phyloP scores from a whole-genome alignment of 306 rosid species.

The Vicia faba region DNA sequence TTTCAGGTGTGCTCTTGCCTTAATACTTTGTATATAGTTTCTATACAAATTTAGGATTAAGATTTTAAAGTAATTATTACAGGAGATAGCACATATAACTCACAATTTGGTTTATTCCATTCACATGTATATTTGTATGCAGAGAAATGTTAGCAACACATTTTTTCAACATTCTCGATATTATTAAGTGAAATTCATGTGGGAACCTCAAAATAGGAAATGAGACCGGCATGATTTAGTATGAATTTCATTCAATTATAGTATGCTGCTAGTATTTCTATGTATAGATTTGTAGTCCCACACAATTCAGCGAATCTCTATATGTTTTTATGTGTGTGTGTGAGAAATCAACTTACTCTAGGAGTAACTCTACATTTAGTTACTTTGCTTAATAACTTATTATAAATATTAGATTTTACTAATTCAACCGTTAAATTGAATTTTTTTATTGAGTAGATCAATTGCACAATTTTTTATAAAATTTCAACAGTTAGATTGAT shows the following conservation, averaged over 20 bases:
- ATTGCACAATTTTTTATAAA: no score
- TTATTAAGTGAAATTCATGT: background rate
- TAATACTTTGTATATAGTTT: conserved; percentile 19
- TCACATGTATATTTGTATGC: conserved; percentile 16
- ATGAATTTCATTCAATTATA: background rate
- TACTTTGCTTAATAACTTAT: no score
- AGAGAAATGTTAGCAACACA: background rate
- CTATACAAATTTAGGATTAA: background rate
- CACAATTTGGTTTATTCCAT: conserved; percentile 21
- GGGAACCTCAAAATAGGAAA: conserved; percentile 3
- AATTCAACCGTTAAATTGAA: no score
- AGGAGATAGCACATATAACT: conserved; percentile 17
- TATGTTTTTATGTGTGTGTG: background rate
- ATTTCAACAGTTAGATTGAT: no score
- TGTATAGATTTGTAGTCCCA: background rate
- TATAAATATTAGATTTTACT: no score
- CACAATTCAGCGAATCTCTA: background rate
- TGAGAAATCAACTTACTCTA: no score
- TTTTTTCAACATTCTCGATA: background rate
- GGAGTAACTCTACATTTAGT: no score
- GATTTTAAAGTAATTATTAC: conserved; percentile 1
- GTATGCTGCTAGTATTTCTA: background rate
- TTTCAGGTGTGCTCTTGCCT: conserved; percentile 71
- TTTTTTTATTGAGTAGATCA: no score
- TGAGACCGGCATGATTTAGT: background rate